Evolutionary conservation across 805 yeast species (phyloP).

Genomic region (Starmerella kuoi): DNA sequence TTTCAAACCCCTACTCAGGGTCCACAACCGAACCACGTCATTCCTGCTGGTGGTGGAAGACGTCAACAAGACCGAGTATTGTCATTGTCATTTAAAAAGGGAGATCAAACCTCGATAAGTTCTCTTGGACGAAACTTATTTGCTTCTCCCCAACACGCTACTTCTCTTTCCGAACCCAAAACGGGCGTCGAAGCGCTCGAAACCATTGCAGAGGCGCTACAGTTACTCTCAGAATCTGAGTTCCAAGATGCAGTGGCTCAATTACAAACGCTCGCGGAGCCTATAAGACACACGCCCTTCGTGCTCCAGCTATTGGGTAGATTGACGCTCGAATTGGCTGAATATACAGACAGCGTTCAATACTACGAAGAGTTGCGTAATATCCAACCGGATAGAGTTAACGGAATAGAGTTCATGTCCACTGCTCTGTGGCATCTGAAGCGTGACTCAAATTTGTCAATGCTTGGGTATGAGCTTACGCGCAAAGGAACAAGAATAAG

Average conservation of each 20-base stretch:
- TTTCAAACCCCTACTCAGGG: conserved; percentile 5
- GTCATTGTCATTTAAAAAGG: conserved; percentile 9
- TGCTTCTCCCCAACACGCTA: conserved; percentile 1
- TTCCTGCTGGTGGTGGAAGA: not conserved
- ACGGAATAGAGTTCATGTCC: conserved; percentile 85
- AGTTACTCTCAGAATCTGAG: conserved; percentile 38
- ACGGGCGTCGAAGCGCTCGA: conserved; percentile 11
- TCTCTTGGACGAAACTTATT: conserved; percentile 15
- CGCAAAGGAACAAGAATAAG: conserved; percentile 42
- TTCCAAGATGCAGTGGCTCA: conserved; percentile 68
- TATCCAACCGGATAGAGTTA: conserved; percentile 62
- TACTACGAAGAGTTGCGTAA: conserved; percentile 51
- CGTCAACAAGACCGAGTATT: conserved; percentile 6
- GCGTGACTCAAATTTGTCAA: conserved; percentile 65
- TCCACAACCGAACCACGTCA: conserved; percentile 1
- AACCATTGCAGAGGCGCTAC: conserved; percentile 7
- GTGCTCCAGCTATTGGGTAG: conserved; percentile 70
- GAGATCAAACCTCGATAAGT: conserved; percentile 15
- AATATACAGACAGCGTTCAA: conserved; percentile 62
- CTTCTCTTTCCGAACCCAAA: not conserved
- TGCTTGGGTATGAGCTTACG: conserved; percentile 61
- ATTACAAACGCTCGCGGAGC: conserved; percentile 49
- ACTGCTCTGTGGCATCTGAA: conserved; percentile 89
- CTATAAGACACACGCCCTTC: conserved; percentile 67
- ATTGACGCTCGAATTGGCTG: conserved; percentile 74